Base-by-base conservation (phyloP, 805 yeast species). In the Ascoidea asiatica region DNA sequence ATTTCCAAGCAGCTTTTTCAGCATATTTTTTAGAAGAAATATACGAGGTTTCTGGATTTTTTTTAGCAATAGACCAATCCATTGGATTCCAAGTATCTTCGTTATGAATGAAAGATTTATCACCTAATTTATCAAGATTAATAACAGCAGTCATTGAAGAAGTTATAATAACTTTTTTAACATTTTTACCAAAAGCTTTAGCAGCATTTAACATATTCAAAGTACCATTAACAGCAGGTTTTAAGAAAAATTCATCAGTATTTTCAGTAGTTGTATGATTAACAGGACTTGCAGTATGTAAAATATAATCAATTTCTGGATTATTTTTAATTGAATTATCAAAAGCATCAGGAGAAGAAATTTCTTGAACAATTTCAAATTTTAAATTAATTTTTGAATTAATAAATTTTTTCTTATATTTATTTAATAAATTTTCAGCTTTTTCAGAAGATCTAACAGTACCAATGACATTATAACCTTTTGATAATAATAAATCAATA, bases 171-270 rank as follows among this genome's bases (percentile, higher is more conserved):
- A 77, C 70, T 40, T 67, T 62, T 43, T 66, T 64, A 33, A 73
- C 67, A 45, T 66, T 61, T 6, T 72, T 67, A 15, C 71, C 73
- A 49, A 59, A 65, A 22, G 55, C 52, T 50, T 64, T 58, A 43
- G 71, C 62, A 1, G 76, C 66, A 11, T 60, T 55, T 53, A 78
- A 59, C 46, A 75, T 63, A 50, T 70, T 68, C 40, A 57, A 58
- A 5, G 81, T 73, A 42, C 83, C 84, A 39, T 65, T 55, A 15
- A 73, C 66, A 1, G 84, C 82, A 11, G 85, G 84, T n/a, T 61
- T 56, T 19, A 76, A 56, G 54, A 73, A 64, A 40, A 69, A 77
- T 21, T 64, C 62, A 50, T 77, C 77, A 5, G 67, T 64, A 43
- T 69, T 68, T 3, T 61, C 59, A 3, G 8, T 29, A 29, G 53